Conservation (phyloP, 2,329 filamentous ascomycete genomes). For the Aspergillus sp. region DNA sequence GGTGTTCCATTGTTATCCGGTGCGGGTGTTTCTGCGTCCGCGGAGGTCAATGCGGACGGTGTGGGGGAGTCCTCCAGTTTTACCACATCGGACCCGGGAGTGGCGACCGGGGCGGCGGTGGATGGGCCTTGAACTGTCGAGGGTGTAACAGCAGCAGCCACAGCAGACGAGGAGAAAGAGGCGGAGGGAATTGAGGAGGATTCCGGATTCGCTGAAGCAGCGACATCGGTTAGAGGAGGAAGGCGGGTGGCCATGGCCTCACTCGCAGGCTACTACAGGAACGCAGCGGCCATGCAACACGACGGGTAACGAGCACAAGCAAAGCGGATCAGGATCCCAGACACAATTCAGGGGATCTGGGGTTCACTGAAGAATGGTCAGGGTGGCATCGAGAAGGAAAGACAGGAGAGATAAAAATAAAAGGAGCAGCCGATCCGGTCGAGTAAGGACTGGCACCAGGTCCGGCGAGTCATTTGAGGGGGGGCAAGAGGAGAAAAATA, state of each 20-base stretch:
- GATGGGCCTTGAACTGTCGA: slow-evolving; percentile 10
- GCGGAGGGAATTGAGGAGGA: slow-evolving; percentile 11
- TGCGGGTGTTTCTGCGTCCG: slow-evolving; percentile 24
- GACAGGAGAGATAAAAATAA: not conserved
- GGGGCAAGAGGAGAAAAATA: not conserved
- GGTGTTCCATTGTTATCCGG: slow-evolving; percentile 22
- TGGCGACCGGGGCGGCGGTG: slow-evolving; percentile 9
- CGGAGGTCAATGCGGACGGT: slow-evolving; percentile 25
- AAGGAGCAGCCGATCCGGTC: not conserved
- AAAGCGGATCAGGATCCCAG: slow-evolving; percentile 2
- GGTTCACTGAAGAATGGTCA: not conserved
- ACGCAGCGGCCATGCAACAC: slow-evolving; percentile 32
- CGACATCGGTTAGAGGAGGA: slow-evolving; percentile 30
- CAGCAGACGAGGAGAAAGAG: slow-evolving; percentile 2
- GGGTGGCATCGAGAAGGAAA: slow-evolving; percentile 8
- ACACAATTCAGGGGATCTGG: not conserved
- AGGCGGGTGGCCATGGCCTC: slow-evolving; percentile 39
- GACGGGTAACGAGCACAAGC: slow-evolving; percentile 1
- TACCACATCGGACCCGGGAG: slow-evolving; percentile 16
- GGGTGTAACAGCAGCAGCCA: too few species aligned
- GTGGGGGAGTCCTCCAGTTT: slow-evolving; percentile 32
- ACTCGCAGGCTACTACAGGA: slow-evolving; percentile 28
- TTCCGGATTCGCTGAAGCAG: slow-evolving; percentile 28
- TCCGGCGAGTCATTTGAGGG: not conserved
- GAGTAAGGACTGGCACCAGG: slow-evolving; percentile 2